Evolutionary conservation across 768 basidiomycete species (phyloP).

Genomic region (Megacollybia marginata): DNA sequence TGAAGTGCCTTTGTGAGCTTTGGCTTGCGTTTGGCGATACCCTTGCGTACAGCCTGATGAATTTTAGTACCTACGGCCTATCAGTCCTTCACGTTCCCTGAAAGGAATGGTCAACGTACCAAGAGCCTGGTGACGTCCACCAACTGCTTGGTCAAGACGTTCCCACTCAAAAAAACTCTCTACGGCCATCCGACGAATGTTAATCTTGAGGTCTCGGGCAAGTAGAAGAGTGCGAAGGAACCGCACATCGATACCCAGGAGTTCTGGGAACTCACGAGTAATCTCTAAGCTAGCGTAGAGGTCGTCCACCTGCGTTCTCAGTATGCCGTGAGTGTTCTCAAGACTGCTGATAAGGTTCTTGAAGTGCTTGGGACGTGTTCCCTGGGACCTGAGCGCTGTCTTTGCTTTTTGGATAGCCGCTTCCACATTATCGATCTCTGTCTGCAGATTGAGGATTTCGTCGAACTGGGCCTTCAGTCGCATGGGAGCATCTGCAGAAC

Average conservation of each 20-base stretch:
- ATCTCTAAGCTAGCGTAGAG: neutral
- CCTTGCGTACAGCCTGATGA: neutral
- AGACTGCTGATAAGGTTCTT: neutral
- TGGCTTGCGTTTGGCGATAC: neutral
- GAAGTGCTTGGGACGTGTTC: neutral
- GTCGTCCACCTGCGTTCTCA: neutral
- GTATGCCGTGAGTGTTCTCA: neutral
- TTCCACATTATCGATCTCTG: neutral
- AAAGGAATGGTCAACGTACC: neutral
- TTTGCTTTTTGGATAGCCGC: neutral
- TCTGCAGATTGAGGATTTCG: neutral
- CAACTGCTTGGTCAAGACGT: neutral
- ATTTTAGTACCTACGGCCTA: neutral
- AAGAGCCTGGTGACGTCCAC: neutral
- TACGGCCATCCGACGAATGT: constrained; percentile 2
- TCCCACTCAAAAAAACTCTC: constrained; percentile 1
- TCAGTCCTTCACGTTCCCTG: neutral
- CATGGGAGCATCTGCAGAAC: neutral
- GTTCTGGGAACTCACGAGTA: neutral
- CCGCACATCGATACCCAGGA: neutral
- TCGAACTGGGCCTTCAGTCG: neutral
- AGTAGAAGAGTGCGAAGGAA: constrained; percentile 5
- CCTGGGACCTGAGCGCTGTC: neutral
- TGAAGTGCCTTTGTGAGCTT: neutral
- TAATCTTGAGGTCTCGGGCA: constrained; percentile 6